These are phyloP conservation scores for Boletus huronensis DNA, from an alignment of 768 basidiomycete genomes.

Conservation along the genomic window DNA sequence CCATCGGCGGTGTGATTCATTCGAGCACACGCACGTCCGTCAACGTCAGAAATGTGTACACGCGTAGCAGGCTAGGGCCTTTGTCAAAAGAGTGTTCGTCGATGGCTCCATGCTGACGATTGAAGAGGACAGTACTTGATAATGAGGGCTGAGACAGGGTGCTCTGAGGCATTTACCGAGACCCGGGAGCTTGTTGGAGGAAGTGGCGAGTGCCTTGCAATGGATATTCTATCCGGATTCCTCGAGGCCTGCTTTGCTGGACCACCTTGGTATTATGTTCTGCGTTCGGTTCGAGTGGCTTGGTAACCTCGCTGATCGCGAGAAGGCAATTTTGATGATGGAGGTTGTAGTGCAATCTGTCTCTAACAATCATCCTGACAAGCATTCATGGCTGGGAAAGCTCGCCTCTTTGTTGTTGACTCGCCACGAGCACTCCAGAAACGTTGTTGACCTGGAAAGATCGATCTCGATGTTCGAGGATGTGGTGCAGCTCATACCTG, in stretches of 20 bases:
- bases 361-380: not conserved
- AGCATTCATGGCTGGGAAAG: not conserved
- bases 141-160: too few relatives aligned
- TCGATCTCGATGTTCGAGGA: not conserved
- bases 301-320: not conserved
- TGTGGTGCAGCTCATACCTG: not conserved
- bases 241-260: not conserved
- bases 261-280: not conserved
- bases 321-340: not conserved
- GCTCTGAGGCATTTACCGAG: too few relatives aligned
- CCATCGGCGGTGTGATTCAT: too few relatives aligned
- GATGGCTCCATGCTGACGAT: too few relatives aligned
- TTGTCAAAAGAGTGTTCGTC: too few relatives aligned
- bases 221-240: not conserved
- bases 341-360: not conserved
- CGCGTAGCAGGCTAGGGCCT: too few relatives aligned
- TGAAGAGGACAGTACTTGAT: too few relatives aligned
- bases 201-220: not conserved
- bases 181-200: too few relatives aligned
- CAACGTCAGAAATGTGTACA: too few relatives aligned
- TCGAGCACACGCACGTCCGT: too few relatives aligned
- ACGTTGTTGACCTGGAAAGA: not conserved
- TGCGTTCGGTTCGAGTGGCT: not conserved
- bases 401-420: not conserved
- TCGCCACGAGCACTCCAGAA: not conserved